Evolutionary conservation across 441 rosid species (phyloP).

Genomic region (Viola pubescens): DNA sequence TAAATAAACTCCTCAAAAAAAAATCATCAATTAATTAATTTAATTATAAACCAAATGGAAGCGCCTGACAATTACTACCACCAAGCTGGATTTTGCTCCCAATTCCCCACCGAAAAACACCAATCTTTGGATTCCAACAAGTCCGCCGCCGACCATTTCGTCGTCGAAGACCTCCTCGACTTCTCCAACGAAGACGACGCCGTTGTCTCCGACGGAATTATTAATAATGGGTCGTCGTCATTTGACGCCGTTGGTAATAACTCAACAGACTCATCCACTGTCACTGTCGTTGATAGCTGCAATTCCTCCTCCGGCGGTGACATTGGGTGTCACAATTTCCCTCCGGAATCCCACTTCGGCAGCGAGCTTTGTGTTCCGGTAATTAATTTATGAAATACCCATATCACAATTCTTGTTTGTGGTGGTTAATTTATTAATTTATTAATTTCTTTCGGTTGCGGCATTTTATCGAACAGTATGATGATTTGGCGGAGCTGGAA

Average conservation of each 20-base stretch:
- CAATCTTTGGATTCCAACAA: constrained; percentile 26
- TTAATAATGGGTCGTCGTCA: constrained; percentile 4
- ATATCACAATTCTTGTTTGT: background rate
- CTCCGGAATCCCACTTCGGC: constrained; percentile 39
- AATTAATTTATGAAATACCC: constrained; percentile 12
- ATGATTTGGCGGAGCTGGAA: constrained; percentile 85
- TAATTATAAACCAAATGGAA: constrained; percentile 27
- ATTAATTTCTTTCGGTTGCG: background rate
- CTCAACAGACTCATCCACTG: constrained; percentile 54
- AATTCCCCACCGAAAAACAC: constrained; percentile 35
- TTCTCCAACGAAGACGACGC: constrained; percentile 65
- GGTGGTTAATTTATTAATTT: background rate
- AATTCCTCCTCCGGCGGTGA: constrained; percentile 43
- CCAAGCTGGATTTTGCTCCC: constrained; percentile 34
- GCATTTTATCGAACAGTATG: constrained; percentile 38
- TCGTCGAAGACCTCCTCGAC: constrained; percentile 81
- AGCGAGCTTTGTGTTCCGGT: constrained; percentile 85
- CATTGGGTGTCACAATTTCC: constrained; percentile 28
- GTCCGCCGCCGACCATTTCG: constrained; percentile 51
- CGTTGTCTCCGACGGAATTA: constrained; percentile 20
- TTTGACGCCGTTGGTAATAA: constrained; percentile 24
- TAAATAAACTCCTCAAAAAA: background rate
- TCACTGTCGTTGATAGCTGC: constrained; percentile 52
- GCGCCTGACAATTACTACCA: constrained; percentile 34
- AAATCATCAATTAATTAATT: background rate